Evolutionary conservation across 2,329 filamentous ascomycete genomes (phyloP), one percentile per base, ranked within the genome.

Genomic region (Aulographum hederae): DNA sequence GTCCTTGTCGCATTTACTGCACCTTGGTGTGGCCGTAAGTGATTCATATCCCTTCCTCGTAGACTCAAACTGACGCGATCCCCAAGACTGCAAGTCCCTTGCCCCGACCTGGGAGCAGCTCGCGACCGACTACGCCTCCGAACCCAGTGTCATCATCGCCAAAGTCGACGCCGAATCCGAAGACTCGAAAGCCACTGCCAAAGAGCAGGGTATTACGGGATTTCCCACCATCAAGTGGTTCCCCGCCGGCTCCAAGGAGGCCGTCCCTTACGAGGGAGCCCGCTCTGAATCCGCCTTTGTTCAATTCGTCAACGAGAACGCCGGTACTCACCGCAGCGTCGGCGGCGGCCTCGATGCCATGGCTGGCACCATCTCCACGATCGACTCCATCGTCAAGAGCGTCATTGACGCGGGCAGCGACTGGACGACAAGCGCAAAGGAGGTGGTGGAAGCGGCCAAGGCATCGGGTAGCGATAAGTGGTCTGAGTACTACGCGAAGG

Each of bases 221-320:
- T 98, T 91, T 67, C 89, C 89, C 31, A 98, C 89, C 39, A 93
- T 98, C 65, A 93, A 93, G 63, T 98, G 77, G 70, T 98, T 94
- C 69, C 70, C 82, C 43, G 78, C 78, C 53, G 85, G 84, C 44
- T 79, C 73, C 49, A 78, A 68, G 40, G 72, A 78, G 48, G 55
- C 73, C 28, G 66, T 75, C 44, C 50, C 63, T 28, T 98, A 94
- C 67, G 59, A 64, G 33, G 76, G 78, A 38, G 79, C 69, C 38
- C 85, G 89, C 42, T 62, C 63, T 31, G 82, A 94, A 63, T 63
- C 68, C 29, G 78, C 73, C 41, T 63, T 98, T 26, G 54, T 95
- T 42, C 54, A 67, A 4, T 98, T 78, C 61, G 52, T 98, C 57
- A 98, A 98, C 65, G 65, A 73, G 44, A 79, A 94, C 61, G 69